Percentiles rank a stretch among this genome's conserved stretches.
Evolutionary conservation across 2,329 filamentous ascomycete genomes (phyloP).

Genomic region (Ceratocystis ficicola): DNA sequence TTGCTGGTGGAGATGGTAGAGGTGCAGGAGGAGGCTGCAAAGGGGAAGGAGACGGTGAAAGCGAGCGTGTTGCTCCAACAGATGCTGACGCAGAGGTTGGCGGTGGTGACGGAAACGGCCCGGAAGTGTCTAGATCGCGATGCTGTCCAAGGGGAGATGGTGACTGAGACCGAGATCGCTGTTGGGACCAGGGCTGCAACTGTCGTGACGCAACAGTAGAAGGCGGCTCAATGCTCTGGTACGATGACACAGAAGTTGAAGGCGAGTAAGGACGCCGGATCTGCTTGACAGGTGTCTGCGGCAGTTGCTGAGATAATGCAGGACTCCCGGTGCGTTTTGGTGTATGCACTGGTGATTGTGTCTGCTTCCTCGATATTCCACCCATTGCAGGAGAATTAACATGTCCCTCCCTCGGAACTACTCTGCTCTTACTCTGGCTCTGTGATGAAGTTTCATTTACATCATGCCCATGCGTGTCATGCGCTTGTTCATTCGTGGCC

Average conservation of each 20-base stretch:
- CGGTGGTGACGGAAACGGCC: not conserved
- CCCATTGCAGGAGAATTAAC: not conserved
- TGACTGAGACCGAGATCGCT: not conserved
- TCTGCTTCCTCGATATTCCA: not conserved
- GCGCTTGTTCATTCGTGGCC: constrained; percentile 46
- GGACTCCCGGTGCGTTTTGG: not conserved
- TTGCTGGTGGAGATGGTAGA: not conserved
- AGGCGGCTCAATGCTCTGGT: not conserved
- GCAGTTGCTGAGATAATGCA: not conserved
- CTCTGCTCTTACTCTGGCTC: not conserved
- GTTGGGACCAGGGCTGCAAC: not conserved
- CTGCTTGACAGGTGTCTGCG: constrained; percentile 18
- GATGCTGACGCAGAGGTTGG: not conserved
- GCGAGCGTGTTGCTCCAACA: not conserved
- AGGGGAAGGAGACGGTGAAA: not conserved
- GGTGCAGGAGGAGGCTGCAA: not conserved
- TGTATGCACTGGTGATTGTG: not conserved
- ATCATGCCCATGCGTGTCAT: constrained; percentile 51
- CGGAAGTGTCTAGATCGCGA: not conserved
- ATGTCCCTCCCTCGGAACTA: not conserved
- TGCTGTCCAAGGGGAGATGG: not conserved
- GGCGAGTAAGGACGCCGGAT: constrained; percentile 17
- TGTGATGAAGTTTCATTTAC: constrained; percentile 26
- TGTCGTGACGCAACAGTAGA: not conserved
- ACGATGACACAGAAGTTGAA: not conserved